Evolutionary conservation across 116 monocot genomes (phyloP).

Genomic region (Trichopus zeylanicus): DNA sequence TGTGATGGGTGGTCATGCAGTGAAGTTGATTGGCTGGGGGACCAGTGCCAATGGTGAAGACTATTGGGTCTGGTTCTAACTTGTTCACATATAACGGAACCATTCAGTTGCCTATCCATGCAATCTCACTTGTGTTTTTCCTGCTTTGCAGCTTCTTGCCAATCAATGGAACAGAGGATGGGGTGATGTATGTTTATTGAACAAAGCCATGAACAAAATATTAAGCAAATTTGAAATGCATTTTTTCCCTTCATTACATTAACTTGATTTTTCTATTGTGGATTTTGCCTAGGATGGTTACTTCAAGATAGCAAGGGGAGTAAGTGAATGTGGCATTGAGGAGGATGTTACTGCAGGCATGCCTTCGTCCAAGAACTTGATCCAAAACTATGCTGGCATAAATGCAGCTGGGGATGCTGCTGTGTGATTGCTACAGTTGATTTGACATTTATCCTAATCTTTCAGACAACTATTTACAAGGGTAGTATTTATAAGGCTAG

Average conservation of each 20-base stretch:
- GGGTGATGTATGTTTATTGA: conserved; percentile 82
- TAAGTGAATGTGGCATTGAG: conserved; percentile 92
- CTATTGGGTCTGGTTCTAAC: conserved; percentile 66
- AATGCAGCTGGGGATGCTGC: conserved; percentile 16
- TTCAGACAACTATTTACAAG: too few relatives aligned
- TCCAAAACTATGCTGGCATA: conserved; percentile 17
- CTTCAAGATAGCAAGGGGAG: conserved; percentile 83
- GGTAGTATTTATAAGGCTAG: too few relatives aligned
- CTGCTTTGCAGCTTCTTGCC: conserved; percentile 69
- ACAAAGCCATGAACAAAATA: too few relatives aligned
- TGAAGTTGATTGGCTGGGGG: conserved; percentile 97
- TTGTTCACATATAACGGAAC: too few relatives aligned
- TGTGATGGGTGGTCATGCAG: conserved; percentile 79
- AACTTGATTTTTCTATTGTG: too few relatives aligned
- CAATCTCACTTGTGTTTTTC: neutral
- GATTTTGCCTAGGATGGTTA: conserved; percentile 96
- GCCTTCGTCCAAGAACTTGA: conserved; percentile 74
- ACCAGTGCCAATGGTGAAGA: conserved; percentile 83
- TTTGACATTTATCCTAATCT: too few relatives aligned
- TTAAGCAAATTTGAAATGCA: too few relatives aligned
- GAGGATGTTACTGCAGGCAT: conserved; percentile 75
- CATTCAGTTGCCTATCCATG: neutral
- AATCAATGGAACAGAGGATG: conserved; percentile 97
- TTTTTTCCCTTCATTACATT: too few relatives aligned
- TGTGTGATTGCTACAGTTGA: conserved; percentile 9